Evolutionary conservation across 2,329 filamentous ascomycete genomes (phyloP).

Genomic region (Purpureocillium takamizusanense): DNA sequence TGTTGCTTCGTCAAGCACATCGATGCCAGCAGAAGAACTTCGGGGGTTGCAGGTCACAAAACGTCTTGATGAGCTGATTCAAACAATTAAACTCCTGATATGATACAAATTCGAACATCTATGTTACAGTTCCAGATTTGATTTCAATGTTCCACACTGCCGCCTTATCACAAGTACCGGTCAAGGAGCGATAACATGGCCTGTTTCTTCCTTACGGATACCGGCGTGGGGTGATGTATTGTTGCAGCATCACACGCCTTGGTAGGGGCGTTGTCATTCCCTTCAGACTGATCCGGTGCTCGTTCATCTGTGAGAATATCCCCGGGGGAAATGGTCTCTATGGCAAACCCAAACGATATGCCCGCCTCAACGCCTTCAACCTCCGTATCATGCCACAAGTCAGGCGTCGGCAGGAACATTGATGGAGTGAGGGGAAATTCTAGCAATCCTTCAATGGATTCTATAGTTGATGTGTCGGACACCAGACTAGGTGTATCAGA

Average conservation of each 20-base stretch:
- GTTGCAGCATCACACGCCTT: too few relatives aligned
- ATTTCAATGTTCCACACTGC: background rate
- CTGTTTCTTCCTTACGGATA: background rate
- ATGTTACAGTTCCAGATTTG: background rate
- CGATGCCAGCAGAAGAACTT: background rate
- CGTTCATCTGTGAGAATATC: too few relatives aligned
- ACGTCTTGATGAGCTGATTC: background rate
- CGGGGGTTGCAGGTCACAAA: background rate
- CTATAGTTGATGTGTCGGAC: too few relatives aligned
- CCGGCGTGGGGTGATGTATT: background rate
- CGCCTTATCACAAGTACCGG: background rate
- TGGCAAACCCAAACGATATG: background rate
- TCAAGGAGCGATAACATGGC: slow-evolving; percentile 2
- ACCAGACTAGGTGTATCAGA: too few relatives aligned
- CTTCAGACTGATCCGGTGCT: background rate
- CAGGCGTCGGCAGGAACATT: background rate
- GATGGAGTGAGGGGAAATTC: background rate
- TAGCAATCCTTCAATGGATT: too few relatives aligned
- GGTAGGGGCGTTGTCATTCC: background rate
- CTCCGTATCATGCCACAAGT: background rate
- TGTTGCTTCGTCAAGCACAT: too few relatives aligned
- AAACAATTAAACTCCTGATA: background rate
- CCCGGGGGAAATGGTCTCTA: too few relatives aligned
- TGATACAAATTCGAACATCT: background rate
- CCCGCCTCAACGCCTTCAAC: background rate